These are phyloP conservation scores for Ophiocordyceps camponoti-leonardi DNA, from an alignment of 2,329 filamentous ascomycete genomes.

Conservation along the genomic window DNA sequence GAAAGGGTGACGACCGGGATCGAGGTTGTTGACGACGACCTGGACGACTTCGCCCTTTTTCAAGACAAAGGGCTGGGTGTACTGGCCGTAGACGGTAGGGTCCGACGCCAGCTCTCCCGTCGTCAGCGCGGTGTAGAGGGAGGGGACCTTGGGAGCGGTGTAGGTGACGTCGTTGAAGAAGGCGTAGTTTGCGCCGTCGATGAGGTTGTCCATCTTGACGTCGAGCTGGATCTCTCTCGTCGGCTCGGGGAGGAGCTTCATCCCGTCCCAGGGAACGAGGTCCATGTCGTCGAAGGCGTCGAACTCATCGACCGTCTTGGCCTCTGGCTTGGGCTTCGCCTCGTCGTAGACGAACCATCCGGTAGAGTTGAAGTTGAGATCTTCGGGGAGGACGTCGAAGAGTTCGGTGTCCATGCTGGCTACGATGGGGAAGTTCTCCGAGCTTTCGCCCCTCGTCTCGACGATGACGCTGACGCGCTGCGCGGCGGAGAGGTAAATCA, in stretches of 20 bases:
- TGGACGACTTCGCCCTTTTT: constrained; percentile 52
- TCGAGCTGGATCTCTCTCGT: constrained; percentile 46
- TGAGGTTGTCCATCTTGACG: constrained; percentile 44
- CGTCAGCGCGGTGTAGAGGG: constrained; percentile 59
- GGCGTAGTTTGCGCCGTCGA: constrained; percentile 42
- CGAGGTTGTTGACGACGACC: constrained; percentile 61
- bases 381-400: constrained; percentile 50
- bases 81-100: constrained; percentile 45
- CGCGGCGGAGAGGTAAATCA: constrained; percentile 49
- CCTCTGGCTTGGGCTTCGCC: constrained; percentile 23
- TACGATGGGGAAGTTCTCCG: constrained; percentile 49
- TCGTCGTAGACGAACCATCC: constrained; percentile 46
- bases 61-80: constrained; percentile 51
- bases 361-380: constrained; percentile 51
- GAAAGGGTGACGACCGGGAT: constrained; percentile 56
- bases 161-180: constrained; percentile 71
- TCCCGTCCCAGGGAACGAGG: constrained; percentile 51
- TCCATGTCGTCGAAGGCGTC: constrained; percentile 57
- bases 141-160: constrained; percentile 55
- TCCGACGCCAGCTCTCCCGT: constrained; percentile 41
- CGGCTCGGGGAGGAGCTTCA: constrained; percentile 40
- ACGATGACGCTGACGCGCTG: constrained; percentile 48
- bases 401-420: constrained; percentile 54
- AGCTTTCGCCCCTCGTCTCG: constrained; percentile 44
- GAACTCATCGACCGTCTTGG: constrained; percentile 42